These are phyloP conservation scores for Iris pallida DNA, from an alignment of 116 monocot genomes.

Conservation along the genomic window DNA sequence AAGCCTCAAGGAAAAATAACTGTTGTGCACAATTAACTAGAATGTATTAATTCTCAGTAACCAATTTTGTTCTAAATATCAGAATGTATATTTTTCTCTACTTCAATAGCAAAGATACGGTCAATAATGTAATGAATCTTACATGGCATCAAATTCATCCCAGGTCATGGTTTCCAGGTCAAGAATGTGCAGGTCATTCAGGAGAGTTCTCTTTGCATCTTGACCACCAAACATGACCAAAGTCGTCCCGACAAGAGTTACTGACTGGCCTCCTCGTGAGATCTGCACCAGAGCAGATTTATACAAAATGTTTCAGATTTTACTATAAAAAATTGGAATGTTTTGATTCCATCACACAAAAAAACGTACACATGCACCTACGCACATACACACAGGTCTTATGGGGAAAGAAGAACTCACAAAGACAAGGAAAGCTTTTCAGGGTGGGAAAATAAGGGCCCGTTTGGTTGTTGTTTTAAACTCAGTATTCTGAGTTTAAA, in stretches of 20 bases:
- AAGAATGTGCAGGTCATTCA: slow-evolving; percentile 94
- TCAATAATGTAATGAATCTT: slow-evolving; percentile 21
- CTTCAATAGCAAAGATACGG: background rate
- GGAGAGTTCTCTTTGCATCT: slow-evolving; percentile 85
- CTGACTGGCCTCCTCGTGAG: slow-evolving; percentile 89
- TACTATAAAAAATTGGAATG: background rate
- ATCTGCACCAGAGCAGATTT: slow-evolving; percentile 39
- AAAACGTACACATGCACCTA: background rate
- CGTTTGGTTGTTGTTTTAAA: too few species aligned
- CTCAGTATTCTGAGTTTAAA: too few species aligned
- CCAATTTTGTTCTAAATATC: too few species aligned
- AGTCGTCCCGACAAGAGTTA: slow-evolving; percentile 74
- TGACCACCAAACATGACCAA: slow-evolving; percentile 93
- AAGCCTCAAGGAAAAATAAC: too few species aligned
- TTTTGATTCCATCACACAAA: background rate
- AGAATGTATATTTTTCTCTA: too few species aligned
- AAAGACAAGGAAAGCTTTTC: too few species aligned
- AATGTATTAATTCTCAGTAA: too few species aligned
- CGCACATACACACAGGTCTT: too few species aligned
- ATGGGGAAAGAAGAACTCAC: too few species aligned
- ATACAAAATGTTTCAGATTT: background rate
- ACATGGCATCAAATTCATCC: slow-evolving; percentile 92
- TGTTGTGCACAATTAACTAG: too few species aligned
- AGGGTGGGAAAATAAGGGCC: too few species aligned
- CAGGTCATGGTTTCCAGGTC: slow-evolving; percentile 97